Evolutionary conservation across 129 eudicot genomes (phyloP), one percentile per base, ranked within the genome.

Genomic region (Gnaphalium uliginosum): DNA sequence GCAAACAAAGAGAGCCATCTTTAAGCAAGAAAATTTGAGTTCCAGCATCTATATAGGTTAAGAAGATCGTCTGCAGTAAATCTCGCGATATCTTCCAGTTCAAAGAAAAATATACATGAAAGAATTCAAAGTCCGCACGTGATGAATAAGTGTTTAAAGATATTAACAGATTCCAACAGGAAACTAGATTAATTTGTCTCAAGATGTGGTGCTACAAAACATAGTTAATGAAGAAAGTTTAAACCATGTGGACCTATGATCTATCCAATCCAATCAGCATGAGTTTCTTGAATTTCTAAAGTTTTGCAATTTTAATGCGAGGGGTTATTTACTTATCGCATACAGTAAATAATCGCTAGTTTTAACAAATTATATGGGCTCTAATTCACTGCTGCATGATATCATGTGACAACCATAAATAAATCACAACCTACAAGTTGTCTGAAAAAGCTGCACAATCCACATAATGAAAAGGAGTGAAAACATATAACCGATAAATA

Each of bases 1-100:
- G 84, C 64, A 66, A 22, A 68, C 33, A 53, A 50, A 65, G 39
- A 67, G 68, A 77, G 26, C 70, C 81, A 30, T 35, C 50, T 51
- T 62, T 65, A 64, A 71, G 35, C 48, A 19, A 59, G 8, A 50
- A n/a, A 58, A 27, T 66, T 2, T 72, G 54, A 58, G 43, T 43
- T 1, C 53, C 66, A 15, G 25, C 50, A 24, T 33, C n/a, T 71
- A 77, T 23, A 50, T 25, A 76, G 73, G 6, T 51, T 18, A 67
- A 13, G 0, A 33, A 4, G 24, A 53, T 23, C n/a, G 43, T 5
- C 5, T 51, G 67, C 37, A 66, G 17, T n/a, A 27, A 21, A 33
- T 8, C 65, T 67, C 66, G 10, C 67, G 15, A 41, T 66, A 50
- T 51, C 27, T 4, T 19, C 25, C 33, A 22, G 4, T 51, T 71